These are phyloP conservation scores for Ustilago shanxiensis DNA, from an alignment of 1,284 basidiomycete species.

Conservation along the genomic window DNA sequence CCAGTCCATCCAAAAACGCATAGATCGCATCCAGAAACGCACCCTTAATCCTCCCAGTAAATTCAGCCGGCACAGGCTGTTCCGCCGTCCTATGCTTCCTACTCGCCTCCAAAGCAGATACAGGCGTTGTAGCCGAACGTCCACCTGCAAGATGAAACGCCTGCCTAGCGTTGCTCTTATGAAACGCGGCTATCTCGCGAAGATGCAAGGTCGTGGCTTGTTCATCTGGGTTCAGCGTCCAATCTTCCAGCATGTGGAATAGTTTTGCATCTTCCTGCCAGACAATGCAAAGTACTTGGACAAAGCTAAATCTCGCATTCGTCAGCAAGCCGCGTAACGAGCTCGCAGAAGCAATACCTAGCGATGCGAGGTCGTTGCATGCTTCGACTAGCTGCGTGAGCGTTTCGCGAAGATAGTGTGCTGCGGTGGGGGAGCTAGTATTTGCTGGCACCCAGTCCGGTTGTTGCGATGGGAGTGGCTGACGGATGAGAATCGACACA, in stretches of 20 bases:
- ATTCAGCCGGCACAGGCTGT: conserved; percentile 50
- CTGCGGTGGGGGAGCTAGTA: conserved; percentile 85
- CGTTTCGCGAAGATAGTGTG: conserved; percentile 83
- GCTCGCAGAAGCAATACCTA: conserved; percentile 79
- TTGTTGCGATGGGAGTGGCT: conserved; percentile 71
- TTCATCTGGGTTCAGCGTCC: conserved; percentile 76
- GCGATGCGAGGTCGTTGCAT: conserved; percentile 81
- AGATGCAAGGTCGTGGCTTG: conserved; percentile 75
- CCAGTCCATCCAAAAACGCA: conserved; percentile 88
- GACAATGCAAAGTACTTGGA: conserved; percentile 80
- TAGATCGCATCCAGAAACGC: conserved; percentile 90
- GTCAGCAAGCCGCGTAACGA: conserved; percentile 80
- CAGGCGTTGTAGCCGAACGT: conserved; percentile 66
- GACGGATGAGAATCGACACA: conserved; percentile 76
- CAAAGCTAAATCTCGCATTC: conserved; percentile 87
- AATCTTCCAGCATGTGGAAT: conserved; percentile 88
- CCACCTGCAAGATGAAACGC: conserved; percentile 88
- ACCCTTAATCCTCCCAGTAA: conserved; percentile 79
- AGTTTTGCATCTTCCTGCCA: conserved; percentile 89
- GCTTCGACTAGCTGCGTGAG: conserved; percentile 87
- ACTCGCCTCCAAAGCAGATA: conserved; percentile 27
- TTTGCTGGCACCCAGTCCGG: conserved; percentile 80
- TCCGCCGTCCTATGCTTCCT: conserved; percentile 25
- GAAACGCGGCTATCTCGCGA: conserved; percentile 82
- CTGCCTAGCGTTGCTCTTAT: conserved; percentile 82